Percentiles rank a stretch among this genome's conserved stretches.
Evolutionary conservation across 208 protist genomes (phyloP).

Genomic region (Leptomonas pyrrhocoris): DNA sequence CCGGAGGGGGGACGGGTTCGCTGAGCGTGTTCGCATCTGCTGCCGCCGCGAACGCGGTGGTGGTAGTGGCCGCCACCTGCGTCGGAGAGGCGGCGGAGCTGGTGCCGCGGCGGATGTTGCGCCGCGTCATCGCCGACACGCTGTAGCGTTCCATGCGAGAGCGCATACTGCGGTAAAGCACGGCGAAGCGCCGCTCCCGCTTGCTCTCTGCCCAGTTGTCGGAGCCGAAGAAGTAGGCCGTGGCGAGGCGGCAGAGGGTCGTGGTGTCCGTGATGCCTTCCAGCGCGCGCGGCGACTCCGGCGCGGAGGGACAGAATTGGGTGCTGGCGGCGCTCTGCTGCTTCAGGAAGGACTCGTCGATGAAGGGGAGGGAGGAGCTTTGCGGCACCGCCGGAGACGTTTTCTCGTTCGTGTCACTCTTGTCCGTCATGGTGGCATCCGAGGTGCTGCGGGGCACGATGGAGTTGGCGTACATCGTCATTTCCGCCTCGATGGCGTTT

Average conservation of each 20-base stretch:
- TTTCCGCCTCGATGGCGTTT: slow-evolving; percentile 31
- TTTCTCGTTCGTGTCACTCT: background rate
- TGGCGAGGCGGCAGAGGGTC: slow-evolving; percentile 60
- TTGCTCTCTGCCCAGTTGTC: slow-evolving; percentile 38
- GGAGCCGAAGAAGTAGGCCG: slow-evolving; percentile 74
- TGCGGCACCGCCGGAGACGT: background rate
- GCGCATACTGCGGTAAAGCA: slow-evolving; percentile 43
- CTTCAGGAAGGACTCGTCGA: slow-evolving; percentile 4
- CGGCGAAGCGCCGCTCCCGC: slow-evolving; percentile 33
- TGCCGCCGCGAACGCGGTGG: slow-evolving; percentile 7
- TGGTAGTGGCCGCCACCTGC: slow-evolving; percentile 4
- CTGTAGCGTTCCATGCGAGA: slow-evolving; percentile 33
- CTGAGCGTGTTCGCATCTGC: background rate
- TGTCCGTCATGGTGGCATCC: background rate
- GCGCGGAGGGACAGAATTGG: background rate
- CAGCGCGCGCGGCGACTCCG: slow-evolving; percentile 9
- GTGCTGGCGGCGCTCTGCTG: background rate
- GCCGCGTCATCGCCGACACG: slow-evolving; percentile 35
- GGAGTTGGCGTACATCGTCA: background rate
- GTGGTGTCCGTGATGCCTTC: slow-evolving; percentile 30
- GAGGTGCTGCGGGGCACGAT: background rate
- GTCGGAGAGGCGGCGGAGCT: slow-evolving; percentile 10
- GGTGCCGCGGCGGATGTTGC: slow-evolving; percentile 30
- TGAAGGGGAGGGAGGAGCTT: background rate
- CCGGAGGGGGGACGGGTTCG: background rate